phyloP scores from a whole-genome alignment of 179 eudicot genomes.

The Gypsophila paniculata region DNA sequence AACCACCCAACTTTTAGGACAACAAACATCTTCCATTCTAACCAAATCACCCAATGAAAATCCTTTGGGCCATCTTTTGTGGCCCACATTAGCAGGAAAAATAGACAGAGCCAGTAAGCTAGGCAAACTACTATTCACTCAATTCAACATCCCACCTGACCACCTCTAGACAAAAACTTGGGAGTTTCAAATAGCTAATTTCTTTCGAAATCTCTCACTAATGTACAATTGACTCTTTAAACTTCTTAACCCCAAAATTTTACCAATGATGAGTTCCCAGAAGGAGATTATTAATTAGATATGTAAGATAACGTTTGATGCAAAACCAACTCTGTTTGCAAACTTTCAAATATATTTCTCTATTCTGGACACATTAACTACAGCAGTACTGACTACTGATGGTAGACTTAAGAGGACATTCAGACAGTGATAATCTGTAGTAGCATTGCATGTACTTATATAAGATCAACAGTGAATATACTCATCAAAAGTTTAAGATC shows the following conservation, averaged over 20 bases:
- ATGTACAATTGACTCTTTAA: not conserved
- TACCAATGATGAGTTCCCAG: not conserved
- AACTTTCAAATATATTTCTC: not conserved
- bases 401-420: constrained; percentile 1
- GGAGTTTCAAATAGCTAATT: too few relatives aligned
- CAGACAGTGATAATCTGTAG: not conserved
- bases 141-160: not conserved
- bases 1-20: not conserved
- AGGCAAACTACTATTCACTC: not conserved
- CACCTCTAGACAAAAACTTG: not conserved
- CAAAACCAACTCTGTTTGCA: not conserved
- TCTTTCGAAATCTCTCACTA: not conserved
- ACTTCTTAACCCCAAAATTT: not conserved
- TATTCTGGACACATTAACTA: constrained; percentile 3
- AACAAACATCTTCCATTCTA: not conserved
- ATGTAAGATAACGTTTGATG: not conserved
- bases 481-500: not conserved
- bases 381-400: not conserved
- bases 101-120: not conserved
- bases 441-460: not conserved
- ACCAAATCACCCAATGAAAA: not conserved
- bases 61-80: not conserved
- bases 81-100: not conserved
- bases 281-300: not conserved
- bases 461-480: not conserved